Conservation (phyloP, 78 protist species). For the Dictyostelium firmibasis region DNA sequence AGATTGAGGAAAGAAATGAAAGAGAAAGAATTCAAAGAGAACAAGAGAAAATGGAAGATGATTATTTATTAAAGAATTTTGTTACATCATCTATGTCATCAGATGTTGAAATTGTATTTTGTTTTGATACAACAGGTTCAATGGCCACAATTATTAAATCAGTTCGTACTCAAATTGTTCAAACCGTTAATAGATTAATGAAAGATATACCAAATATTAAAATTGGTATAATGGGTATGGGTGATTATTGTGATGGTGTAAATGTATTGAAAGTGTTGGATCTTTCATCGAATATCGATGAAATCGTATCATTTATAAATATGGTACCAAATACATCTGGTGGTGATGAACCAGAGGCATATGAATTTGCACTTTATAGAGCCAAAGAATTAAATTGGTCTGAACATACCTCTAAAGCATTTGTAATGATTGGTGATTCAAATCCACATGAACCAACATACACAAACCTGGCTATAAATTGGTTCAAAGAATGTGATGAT, state of each 20-base stretch:
- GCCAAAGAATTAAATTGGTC: conserved; percentile 78
- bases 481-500: conserved; percentile 83
- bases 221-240: conserved; percentile 84
- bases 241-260: conserved; percentile 81
- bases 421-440: conserved; percentile 84
- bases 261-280: conserved; percentile 38
- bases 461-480: conserved; percentile 43
- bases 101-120: conserved; percentile 78
- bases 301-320: conserved; percentile 35
- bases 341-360: conserved; percentile 82
- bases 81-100: conserved; percentile 59
- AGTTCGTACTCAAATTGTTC: conserved; percentile 48
- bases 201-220: conserved; percentile 63
- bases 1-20: neutral
- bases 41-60: conserved; percentile 34
- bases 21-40: neutral
- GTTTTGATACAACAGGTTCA: conserved; percentile 83
- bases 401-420: conserved; percentile 57
- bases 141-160: conserved; percentile 27
- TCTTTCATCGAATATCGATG: conserved; percentile 15
- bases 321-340: conserved; percentile 69
- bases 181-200: conserved; percentile 73
- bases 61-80: conserved; percentile 47
- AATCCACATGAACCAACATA: conserved; percentile 78
- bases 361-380: conserved; percentile 54